Evolutionary conservation across 768 basidiomycete genomes (phyloP).

Genomic region (Lactifluus piperatus): DNA sequence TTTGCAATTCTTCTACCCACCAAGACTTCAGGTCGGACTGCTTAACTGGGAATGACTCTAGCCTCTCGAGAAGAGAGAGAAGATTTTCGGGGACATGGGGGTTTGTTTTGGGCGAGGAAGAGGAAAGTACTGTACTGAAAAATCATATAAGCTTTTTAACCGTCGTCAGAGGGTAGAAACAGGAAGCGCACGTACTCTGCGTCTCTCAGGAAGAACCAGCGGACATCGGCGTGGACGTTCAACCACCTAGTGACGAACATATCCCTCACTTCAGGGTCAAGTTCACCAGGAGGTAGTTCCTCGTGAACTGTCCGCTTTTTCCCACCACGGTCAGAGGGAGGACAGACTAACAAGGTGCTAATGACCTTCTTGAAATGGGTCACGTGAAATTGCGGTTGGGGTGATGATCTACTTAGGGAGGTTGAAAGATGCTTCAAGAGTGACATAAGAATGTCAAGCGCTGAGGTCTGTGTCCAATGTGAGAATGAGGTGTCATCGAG

Average conservation of each 20-base stretch:
- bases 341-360: slow-evolving; percentile 51
- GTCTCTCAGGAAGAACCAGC: slow-evolving; percentile 86
- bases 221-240: slow-evolving; percentile 70
- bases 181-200: slow-evolving; percentile 43
- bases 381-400: slow-evolving; percentile 57
- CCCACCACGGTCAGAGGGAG: slow-evolving; percentile 34
- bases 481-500: neutral
- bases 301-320: slow-evolving; percentile 20
- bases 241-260: slow-evolving; percentile 66
- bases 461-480: slow-evolving; percentile 42
- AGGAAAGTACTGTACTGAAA: slow-evolving; percentile 22
- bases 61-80: slow-evolving; percentile 54
- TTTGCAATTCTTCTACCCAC: slow-evolving; percentile 66
- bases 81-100: slow-evolving; percentile 42
- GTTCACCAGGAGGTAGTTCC: slow-evolving; percentile 26
- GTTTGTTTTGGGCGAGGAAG: slow-evolving; percentile 22
- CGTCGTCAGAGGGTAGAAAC: neutral
- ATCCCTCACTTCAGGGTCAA: slow-evolving; percentile 53
- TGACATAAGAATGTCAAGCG: slow-evolving; percentile 69
- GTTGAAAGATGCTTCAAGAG: slow-evolving; percentile 72
- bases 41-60: slow-evolving; percentile 69
- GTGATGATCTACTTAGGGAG: slow-evolving; percentile 37
- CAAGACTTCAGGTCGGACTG: slow-evolving; percentile 60
- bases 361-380: slow-evolving; percentile 60
- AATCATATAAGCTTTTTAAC: slow-evolving; percentile 25